Evolutionary conservation across 2,329 filamentous ascomycete species (phyloP), one percentile per base, ranked within the genome.

Genomic region (Macrophomina phaseolina): DNA sequence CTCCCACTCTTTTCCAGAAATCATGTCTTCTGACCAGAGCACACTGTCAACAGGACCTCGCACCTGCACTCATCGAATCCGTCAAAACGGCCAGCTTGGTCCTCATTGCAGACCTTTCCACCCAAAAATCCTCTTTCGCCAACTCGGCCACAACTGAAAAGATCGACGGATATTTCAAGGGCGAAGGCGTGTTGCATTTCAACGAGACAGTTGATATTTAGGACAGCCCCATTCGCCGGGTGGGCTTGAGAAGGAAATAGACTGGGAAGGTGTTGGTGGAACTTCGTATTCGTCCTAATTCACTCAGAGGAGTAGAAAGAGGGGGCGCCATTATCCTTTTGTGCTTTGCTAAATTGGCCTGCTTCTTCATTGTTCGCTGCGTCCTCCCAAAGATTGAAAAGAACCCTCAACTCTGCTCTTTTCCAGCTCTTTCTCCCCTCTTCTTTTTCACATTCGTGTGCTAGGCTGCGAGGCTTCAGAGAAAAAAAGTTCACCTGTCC

Each of bases 71-170:
- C 55, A 90, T 97, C 64, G 92, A 96, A 71, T 92, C 94, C 2
- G 94, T 99, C 81, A 98, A 98, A 79, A 93, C 93, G 32, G 91
- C 97, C 58, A 94, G 95, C 32, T 84, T 99, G 61, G 94, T 97
- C 5, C 86, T 99, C 45, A 94, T 99, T 16, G 91, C 92, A 62
- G 94, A 99, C 76, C 92, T 91, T 71, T 92, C 91, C 85, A 88
- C 67, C 87, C 80, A 72, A 51, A 77, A 73, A 80, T 53, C 73
- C 81, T 73, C 75, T 76, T 69, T 82, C 86, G 76, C 80, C 83
- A 87, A 75, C 82, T 85, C 58, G 82, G 87, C 71, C 28, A 83
- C 92, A 73, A 91, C 91, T 1, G 89, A 93, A 70, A 93, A 93
- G 0, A 90, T 97, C 46, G 95, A 98, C 77, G 94, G 95, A 9